Conservation (phyloP, 2,329 filamentous ascomycete genomes). For the Venturiaceae sp. region DNA sequence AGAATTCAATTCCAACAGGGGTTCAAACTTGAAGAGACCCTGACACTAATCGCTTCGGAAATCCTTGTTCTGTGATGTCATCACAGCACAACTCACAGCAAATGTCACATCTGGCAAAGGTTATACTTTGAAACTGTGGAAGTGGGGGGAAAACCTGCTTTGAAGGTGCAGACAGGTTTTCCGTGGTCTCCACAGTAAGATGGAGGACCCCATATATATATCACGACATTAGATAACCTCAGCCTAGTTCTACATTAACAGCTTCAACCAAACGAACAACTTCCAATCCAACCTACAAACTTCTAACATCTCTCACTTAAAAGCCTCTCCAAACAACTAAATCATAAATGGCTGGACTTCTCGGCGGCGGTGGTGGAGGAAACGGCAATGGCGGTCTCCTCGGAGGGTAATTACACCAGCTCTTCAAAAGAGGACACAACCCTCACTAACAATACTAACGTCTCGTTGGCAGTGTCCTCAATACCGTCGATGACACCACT, state of each 20-base stretch:
- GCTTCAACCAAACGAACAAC: not conserved
- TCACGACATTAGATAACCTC: not conserved
- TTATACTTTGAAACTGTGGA: not conserved
- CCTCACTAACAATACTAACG: not conserved
- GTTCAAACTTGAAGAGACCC: not conserved
- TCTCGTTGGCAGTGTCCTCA: constrained; percentile 9
- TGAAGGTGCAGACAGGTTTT: not conserved
- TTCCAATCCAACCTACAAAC: not conserved
- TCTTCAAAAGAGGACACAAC: not conserved
- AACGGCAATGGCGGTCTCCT: constrained; percentile 11
- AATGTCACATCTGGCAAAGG: no score
- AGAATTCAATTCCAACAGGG: not conserved
- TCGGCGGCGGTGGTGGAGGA: constrained; percentile 11
- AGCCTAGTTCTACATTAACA: not conserved
- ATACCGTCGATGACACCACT: constrained; percentile 13
- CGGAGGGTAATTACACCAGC: constrained; percentile 10
- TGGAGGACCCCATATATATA: not conserved
- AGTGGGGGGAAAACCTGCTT: not conserved
- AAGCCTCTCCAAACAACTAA: not conserved
- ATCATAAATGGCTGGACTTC: constrained; percentile 14
- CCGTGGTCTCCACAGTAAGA: not conserved
- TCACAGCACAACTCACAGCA: not conserved
- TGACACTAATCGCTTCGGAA: not conserved
- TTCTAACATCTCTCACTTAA: no score
- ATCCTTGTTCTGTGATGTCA: not conserved